Evolutionary conservation across 2,329 filamentous ascomycete species (phyloP), one percentile per base, ranked within the genome.

Genomic region (Fusarium verticillioides): DNA sequence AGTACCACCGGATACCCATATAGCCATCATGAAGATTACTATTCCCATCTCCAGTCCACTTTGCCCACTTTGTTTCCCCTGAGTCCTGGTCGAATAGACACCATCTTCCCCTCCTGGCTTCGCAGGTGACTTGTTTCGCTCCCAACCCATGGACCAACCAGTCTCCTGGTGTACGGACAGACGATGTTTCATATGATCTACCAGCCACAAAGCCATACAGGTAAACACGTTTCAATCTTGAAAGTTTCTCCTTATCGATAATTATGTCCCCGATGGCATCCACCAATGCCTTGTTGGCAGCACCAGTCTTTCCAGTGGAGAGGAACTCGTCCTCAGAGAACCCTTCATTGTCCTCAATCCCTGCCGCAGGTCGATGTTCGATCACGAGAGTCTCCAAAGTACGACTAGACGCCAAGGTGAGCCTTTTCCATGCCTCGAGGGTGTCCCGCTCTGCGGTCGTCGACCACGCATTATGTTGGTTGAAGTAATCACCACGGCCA

Each of bases 381-480:
- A 75, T 5, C 0, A 75, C 62, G 11, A 75, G 36, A 5, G 64
- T 72, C 32, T 73, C 68, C 0, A 75, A 40, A 2, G 43, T 57
- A 8, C 19, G 10, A 11, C 30, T 53, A 11, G 64, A 68, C 11
- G 57, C 57, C 3, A 36, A 7, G 0, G 76, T 23, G 1, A 76
- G 10, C 0, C 9, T 28, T 12, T 30, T 42, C 64, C 71, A 75
- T 12, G 50, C n/a, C 3, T 40, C 28, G 9, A 69, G 21, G 4
- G 39, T 21, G 6, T 60, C 23, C 2, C 13, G 16, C 9, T 76
- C 71, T 0, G 73, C 57, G 0, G 2, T 2, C 2, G 5, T 19
- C 16, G 73, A 76, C 73, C 73, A 76, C 3, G 43, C 34, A 9
- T 66, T 56, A 12, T 15, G n/a, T 7, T 72, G 64, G 5, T 44